Percentiles rank a stretch among this genome's conserved stretches.
phyloP scores from a whole-genome alignment of 306 rosid genomes.

The Malus fusca region DNA sequence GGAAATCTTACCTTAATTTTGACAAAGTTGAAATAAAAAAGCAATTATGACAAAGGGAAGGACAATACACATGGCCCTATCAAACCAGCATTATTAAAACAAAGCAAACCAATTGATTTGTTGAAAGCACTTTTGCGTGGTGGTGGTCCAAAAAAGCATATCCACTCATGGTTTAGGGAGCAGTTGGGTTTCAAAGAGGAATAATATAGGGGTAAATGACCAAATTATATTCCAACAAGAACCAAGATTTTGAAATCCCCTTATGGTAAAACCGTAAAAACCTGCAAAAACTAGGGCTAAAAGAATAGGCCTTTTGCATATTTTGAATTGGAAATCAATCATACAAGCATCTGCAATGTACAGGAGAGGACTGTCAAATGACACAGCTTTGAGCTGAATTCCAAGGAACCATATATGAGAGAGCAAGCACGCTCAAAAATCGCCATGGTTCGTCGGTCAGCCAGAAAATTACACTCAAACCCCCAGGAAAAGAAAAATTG shows the following conservation, averaged over 20 bases:
- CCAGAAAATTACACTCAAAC: slow-evolving; percentile 40
- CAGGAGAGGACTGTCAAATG: slow-evolving; percentile 34
- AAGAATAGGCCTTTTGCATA: slow-evolving; percentile 12
- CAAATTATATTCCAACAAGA: not conserved
- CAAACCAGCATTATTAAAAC: not conserved
- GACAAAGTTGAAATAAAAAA: not conserved
- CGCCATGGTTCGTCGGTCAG: slow-evolving; percentile 35
- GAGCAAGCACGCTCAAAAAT: slow-evolving; percentile 20
- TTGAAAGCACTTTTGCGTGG: not conserved
- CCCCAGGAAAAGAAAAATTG: slow-evolving; percentile 16
- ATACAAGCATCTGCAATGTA: slow-evolving; percentile 38
- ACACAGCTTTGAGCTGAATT: slow-evolving; percentile 25
- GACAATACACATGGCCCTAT: not conserved
- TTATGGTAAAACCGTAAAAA: not conserved
- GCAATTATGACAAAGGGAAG: not conserved
- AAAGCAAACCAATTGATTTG: not conserved
- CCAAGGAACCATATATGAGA: slow-evolving; percentile 15
- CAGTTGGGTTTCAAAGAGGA: not conserved
- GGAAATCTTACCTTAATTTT: not conserved
- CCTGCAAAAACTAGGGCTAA: not conserved
- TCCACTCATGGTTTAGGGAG: not conserved
- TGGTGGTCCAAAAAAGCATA: slow-evolving; percentile 1
- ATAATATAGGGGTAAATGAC: not conserved
- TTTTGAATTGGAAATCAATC: slow-evolving; percentile 19
- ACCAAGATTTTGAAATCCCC: not conserved